Evolutionary conservation across 768 basidiomycete species (phyloP).

Genomic region (Rhizopogon sp.): DNA sequence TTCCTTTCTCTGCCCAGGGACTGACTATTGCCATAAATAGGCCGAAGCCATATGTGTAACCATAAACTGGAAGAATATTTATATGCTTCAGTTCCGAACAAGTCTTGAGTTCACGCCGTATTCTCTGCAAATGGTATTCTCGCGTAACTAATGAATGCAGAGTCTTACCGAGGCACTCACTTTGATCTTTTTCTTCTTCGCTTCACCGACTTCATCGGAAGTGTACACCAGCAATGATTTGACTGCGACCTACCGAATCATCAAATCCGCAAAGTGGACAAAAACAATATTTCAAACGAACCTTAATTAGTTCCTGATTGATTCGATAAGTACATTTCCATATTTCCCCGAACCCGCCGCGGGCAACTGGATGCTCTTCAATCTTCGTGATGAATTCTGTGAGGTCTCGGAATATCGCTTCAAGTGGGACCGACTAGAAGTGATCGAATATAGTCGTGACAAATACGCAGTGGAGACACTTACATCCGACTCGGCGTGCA

Average conservation of each 20-base stretch:
- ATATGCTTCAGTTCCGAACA: conserved; percentile 11
- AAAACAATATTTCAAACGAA: too few species aligned
- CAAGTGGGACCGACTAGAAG: background rate
- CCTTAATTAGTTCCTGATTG: too few species aligned
- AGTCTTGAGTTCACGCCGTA: conserved; percentile 15
- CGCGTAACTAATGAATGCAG: background rate
- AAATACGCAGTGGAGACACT: too few species aligned
- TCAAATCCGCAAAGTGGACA: background rate
- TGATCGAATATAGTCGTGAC: background rate
- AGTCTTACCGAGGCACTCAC: background rate
- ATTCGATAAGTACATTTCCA: too few species aligned
- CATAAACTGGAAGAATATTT: conserved; percentile 14
- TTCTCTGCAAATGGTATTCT: conserved; percentile 2
- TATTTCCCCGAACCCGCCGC: too few species aligned
- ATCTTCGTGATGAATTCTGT: background rate
- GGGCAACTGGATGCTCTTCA: background rate
- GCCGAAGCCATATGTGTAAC: conserved; percentile 14
- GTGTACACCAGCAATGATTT: conserved; percentile 19
- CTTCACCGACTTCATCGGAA: conserved; percentile 6
- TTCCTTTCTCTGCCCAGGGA: conserved; percentile 14
- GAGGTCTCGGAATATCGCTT: background rate
- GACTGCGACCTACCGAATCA: conserved; percentile 14
- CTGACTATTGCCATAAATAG: conserved; percentile 17
- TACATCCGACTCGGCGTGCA: too few species aligned
- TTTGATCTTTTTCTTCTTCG: conserved; percentile 12